These are phyloP conservation scores for Collybia nuda DNA, from an alignment of 768 basidiomycete species.

Conservation along the genomic window DNA sequence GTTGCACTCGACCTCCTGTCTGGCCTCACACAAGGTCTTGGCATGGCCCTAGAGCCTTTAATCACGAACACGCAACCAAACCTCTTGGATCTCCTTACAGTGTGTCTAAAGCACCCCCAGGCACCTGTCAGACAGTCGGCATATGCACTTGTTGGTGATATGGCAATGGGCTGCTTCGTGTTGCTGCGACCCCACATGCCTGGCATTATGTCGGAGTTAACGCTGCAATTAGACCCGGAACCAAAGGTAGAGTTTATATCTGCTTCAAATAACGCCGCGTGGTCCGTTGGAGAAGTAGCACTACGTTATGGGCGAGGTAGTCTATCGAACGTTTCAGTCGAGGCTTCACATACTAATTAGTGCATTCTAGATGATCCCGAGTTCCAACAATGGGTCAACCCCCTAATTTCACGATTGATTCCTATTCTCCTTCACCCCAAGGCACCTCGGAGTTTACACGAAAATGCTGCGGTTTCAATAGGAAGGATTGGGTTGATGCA, in stretches of 20 bases:
- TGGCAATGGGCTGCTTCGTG: conserved; percentile 94
- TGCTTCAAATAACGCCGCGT: conserved; percentile 98
- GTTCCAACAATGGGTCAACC: conserved; percentile 90
- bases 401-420: conserved; percentile 83
- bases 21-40: conserved; percentile 92
- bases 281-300: conserved; percentile 99
- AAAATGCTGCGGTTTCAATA: conserved; percentile 98
- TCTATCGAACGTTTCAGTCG: conserved; percentile 14
- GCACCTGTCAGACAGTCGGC: conserved; percentile 95
- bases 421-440: conserved; percentile 92
- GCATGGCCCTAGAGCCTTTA: conserved; percentile 70
- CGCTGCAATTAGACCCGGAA: conserved; percentile 87
- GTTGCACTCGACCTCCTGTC: conserved; percentile 97
- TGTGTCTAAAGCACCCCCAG: conserved; percentile 94
- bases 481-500: conserved; percentile 95
- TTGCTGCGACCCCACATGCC: conserved; percentile 85
- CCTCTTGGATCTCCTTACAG: conserved; percentile 76
- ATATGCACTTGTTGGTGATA: conserved; percentile 97
- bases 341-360: conserved; percentile 5
- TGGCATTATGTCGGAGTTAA: conserved; percentile 87
- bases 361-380: conserved; percentile 64
- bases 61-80: conserved; percentile 73
- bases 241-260: conserved; percentile 94
- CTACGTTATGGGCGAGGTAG: conserved; percentile 83
- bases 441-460: conserved; percentile 90